Evolutionary conservation across 371 early-diverging fungal genomes (phyloP).

Genomic region (Rhizopus stolonifer): DNA sequence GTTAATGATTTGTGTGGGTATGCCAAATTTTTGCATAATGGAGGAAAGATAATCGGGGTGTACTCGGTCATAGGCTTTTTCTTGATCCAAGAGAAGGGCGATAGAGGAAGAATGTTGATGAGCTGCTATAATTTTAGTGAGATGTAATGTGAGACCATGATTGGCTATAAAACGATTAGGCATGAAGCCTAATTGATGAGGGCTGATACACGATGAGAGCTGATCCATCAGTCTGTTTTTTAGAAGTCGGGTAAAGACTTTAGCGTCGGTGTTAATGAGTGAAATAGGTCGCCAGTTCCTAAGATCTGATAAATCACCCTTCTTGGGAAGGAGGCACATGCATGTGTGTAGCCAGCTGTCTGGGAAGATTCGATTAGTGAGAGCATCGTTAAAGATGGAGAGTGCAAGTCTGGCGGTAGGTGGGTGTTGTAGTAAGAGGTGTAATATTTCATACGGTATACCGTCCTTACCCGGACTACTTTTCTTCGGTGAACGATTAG

Average conservation of each 20-base stretch:
- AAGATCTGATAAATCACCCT: not conserved
- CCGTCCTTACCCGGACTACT: constrained; percentile 20
- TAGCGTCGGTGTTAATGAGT: constrained; percentile 11
- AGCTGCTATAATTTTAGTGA: no score
- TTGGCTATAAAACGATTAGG: no score
- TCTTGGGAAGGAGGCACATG: constrained; percentile 5
- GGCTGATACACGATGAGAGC: no score
- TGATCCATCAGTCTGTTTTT: no score
- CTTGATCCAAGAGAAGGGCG: no score
- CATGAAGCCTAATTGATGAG: no score
- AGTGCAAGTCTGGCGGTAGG: not conserved
- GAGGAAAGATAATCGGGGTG: no score
- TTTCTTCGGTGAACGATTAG: constrained; percentile 8
- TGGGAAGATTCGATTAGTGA: not conserved
- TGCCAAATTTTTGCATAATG: no score
- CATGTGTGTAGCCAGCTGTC: not conserved
- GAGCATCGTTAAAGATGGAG: constrained; percentile 2
- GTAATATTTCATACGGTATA: constrained; percentile 15
- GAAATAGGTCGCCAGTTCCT: constrained; percentile 13
- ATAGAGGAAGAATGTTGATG: no score
- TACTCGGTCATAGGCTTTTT: no score
- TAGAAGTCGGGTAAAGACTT: constrained; percentile 14
- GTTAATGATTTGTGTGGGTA: no score
- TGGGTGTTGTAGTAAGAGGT: constrained; percentile 10
- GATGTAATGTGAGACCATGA: no score